A percentile compares a stretch with the other conserved stretches of the same genome.
Evolutionary conservation across 2,329 filamentous ascomycete species (phyloP).

Genomic region (Cladosporium halotolerans): DNA sequence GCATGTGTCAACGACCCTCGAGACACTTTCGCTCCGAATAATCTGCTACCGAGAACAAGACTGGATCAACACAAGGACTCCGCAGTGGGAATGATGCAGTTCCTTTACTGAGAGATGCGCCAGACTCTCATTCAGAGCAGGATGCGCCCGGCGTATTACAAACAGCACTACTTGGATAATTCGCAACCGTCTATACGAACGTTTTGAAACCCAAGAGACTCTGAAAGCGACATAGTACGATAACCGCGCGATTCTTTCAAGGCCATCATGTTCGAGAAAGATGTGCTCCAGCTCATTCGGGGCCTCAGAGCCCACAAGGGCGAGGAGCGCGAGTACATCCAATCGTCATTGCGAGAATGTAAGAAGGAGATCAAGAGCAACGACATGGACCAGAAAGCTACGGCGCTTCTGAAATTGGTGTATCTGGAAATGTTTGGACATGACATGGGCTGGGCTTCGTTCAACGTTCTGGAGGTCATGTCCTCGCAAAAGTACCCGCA

Average conservation of each 20-base stretch:
- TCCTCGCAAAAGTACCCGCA: slow-evolving; percentile 89
- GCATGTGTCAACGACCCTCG: slow-evolving; percentile 3
- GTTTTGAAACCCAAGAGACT: background rate
- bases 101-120: too few relatives aligned
- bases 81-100: too few relatives aligned
- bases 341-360: slow-evolving; percentile 90
- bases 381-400: slow-evolving; percentile 97
- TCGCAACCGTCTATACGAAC: background rate
- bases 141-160: background rate
- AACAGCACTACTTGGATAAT: background rate
- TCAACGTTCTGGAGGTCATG: slow-evolving; percentile 98
- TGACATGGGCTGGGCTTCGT: slow-evolving; percentile 99
- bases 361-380: slow-evolving; percentile 83
- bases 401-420: slow-evolving; percentile 87
- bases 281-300: slow-evolving; percentile 95
- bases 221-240: too few relatives aligned
- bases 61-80: too few relatives aligned
- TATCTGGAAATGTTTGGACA: slow-evolving; percentile 99
- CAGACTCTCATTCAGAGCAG: background rate
- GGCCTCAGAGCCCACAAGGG: slow-evolving; percentile 94
- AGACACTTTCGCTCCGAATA: background rate
- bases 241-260: too few relatives aligned
- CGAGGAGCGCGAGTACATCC: slow-evolving; percentile 89
- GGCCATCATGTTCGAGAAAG: slow-evolving; percentile 86
- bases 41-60: too few relatives aligned